Percentiles rank a stretch among this genome's conserved stretches.
Conservation (phyloP, 345 rosid species). For the Lepidium africanum region DNA sequence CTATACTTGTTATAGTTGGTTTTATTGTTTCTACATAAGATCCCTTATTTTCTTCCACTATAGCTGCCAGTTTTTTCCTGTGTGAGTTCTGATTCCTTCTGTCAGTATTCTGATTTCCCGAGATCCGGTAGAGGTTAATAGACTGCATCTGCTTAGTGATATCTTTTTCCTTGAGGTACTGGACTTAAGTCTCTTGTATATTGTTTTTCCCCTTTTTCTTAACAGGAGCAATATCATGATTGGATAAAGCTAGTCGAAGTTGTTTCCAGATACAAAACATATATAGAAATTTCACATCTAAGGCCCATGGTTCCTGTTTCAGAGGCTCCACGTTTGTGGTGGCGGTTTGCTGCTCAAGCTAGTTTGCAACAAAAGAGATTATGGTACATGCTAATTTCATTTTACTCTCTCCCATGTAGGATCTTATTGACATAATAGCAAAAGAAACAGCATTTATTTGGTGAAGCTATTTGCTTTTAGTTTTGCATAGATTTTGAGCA, state of each 20-base stretch:
- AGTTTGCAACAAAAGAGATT: conserved; percentile 69
- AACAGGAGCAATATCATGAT: conserved; percentile 91
- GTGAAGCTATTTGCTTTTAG: not conserved
- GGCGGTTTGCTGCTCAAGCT: conserved; percentile 95
- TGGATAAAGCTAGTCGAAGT: conserved; percentile 93
- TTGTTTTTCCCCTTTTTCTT: conserved; percentile 15
- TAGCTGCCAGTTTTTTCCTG: not conserved
- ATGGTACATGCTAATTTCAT: conserved; percentile 49
- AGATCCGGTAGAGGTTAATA: not conserved
- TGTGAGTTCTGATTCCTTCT: not conserved
- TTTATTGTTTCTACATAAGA: not conserved
- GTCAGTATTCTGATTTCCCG: not conserved
- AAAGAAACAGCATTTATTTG: conserved; percentile 5
- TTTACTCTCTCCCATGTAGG: not conserved
- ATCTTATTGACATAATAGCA: not conserved
- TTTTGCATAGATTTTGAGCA: conserved; percentile 7
- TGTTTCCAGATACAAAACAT: conserved; percentile 74
- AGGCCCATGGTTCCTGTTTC: conserved; percentile 77
- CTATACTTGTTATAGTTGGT: conserved; percentile 1
- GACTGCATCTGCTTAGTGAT: not conserved
- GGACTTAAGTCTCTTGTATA: conserved; percentile 10
- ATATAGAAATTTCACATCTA: conserved; percentile 82
- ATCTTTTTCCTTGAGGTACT: conserved; percentile 11
- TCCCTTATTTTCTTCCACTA: not conserved
- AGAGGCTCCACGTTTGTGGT: conserved; percentile 61